Base-by-base conservation (phyloP, 2,329 filamentous ascomycete species). In the Grosmannia clavigera region DNA sequence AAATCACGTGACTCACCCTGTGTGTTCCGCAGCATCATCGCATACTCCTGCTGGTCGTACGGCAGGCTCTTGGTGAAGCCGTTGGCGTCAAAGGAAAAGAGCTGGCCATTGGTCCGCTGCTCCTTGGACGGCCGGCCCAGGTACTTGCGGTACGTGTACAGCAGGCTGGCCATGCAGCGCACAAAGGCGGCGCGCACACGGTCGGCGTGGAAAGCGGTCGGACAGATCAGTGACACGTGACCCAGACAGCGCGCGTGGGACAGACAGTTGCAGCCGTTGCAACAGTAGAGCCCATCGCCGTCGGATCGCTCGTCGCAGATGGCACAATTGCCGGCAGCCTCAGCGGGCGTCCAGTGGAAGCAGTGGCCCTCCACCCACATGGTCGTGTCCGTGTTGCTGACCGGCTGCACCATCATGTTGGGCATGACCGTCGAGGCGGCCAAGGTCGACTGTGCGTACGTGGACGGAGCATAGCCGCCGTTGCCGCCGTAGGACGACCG, bases 401-500 rank as follows among this genome's bases (percentile, higher is more conserved):
- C 88, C 1, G 87, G 87, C 67, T 92, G 88, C 63, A 91, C 81
- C 62, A 90, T 81, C 81, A 91, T 87, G 66, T 85, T 88, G 43
- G 90, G 89, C 88, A 94, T 92, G 66, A 94, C 85, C 2, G 89
- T 94, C 7, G 88, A 92, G 9, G 89, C 89, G 2, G 89, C 89
- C 54, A 94, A 75, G 0, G 90, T 94, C n/a, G 88, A 92, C 67
- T 89, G 87, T 0, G 89, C 89, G 68, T 94, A 94, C 2, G 89
- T 85, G 3, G 89, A 92, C 3, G 89, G 89, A 5, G 89, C 88
- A 70, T 94, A 94, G 10, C 85, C 83, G 55, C 75, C 75, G 61
- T 16, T 14, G 35, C 25, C 51, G 51, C 58, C 58, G 12, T 38
- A 88, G 3, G 87, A 91, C 16, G 88, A 90, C 63, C 84, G 79